Conservation (phyloP, 257 asterid genomes). For the Penstemon davidsonii region DNA sequence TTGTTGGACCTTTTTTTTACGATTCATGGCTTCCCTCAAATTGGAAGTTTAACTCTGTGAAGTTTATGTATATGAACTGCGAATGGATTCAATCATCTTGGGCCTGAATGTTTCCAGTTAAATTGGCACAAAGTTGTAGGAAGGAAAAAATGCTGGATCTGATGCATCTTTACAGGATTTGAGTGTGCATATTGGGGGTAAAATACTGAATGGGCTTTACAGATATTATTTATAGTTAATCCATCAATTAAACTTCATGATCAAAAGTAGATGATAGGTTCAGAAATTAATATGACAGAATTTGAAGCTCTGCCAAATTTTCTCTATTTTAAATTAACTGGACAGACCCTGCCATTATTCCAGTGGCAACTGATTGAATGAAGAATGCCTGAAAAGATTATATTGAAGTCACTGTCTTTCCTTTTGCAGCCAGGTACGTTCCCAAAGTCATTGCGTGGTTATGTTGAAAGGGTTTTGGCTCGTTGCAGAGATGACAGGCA, state of each 20-base stretch:
- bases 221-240: background rate
- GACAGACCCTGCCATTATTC: constrained; percentile 6
- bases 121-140: background rate
- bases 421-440: constrained; percentile 75
- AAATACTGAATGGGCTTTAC: background rate
- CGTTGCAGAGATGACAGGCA: constrained; percentile 91
- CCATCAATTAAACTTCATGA: constrained; percentile 16
- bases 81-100: background rate
- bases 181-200: constrained; percentile 2
- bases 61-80: background rate
- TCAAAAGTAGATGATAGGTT: constrained; percentile 11
- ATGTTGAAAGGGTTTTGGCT: constrained; percentile 97
- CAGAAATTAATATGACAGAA: background rate
- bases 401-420: constrained; percentile 30
- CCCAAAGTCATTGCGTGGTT: constrained; percentile 91
- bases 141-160: background rate
- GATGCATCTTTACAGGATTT: background rate
- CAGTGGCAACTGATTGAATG: constrained; percentile 5
- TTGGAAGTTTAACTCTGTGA: background rate
- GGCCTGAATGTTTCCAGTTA: background rate
- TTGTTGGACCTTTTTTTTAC: background rate
- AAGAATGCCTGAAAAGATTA: constrained; percentile 12
- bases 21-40: background rate
- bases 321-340: background rate
- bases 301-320: background rate